A percentile compares a stretch with the other conserved stretches of the same genome.
Evolutionary conservation across 306 rosid genomes (phyloP).

Genomic region (Malus fusca): DNA sequence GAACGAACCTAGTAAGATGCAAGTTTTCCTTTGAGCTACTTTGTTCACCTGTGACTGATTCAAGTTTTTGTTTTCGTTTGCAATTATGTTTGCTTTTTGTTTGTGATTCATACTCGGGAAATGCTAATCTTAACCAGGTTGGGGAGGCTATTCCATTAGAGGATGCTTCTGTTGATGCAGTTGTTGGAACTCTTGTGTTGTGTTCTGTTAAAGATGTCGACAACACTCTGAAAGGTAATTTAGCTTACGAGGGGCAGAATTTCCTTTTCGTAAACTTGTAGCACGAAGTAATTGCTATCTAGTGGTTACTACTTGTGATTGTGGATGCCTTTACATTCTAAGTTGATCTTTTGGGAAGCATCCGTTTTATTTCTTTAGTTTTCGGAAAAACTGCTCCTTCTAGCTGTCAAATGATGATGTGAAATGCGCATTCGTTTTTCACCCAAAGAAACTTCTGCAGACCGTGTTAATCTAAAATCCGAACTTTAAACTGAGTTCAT

Average conservation of each 20-base stretch:
- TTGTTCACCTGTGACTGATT: background rate
- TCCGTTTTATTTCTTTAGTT: background rate
- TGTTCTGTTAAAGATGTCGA: slow-evolving; percentile 83
- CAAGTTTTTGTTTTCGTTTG: background rate
- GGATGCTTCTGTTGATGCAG: slow-evolving; percentile 92
- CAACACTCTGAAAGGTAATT: slow-evolving; percentile 56
- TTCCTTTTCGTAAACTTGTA: background rate
- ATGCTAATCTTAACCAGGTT: slow-evolving; percentile 35
- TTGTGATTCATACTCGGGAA: slow-evolving; percentile 9
- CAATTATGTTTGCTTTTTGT: background rate
- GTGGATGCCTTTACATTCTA: background rate
- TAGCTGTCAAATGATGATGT: background rate
- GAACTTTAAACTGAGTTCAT: background rate
- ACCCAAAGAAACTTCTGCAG: background rate
- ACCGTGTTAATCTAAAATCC: background rate
- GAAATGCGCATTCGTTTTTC: background rate
- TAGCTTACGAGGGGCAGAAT: background rate
- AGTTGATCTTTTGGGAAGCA: background rate
- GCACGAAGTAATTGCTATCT: background rate
- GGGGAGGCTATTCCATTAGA: slow-evolving; percentile 79
- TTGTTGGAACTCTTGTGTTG: slow-evolving; percentile 87
- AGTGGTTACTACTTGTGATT: background rate
- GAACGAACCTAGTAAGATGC: background rate
- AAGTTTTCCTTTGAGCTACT: background rate
- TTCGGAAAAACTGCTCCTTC: background rate